Conservation (phyloP, 2,329 filamentous ascomycete species). For the Colletotrichum filicis region DNA sequence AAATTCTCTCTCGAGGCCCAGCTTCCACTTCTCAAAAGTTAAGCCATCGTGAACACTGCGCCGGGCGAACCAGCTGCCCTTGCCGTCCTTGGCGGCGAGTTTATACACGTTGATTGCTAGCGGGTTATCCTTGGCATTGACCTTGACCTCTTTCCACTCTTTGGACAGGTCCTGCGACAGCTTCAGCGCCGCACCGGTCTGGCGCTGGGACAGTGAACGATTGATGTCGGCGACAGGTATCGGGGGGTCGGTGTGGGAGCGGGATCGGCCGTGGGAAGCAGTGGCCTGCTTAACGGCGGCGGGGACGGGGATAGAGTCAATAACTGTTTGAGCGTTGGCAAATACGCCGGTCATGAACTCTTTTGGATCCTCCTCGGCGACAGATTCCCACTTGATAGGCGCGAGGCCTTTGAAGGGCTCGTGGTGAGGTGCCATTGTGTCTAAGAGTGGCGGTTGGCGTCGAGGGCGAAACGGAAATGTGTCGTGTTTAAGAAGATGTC, state of each 20-base stretch:
- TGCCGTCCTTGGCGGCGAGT: constrained; percentile 80
- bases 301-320: constrained; percentile 77
- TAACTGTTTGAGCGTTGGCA: constrained; percentile 73
- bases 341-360: constrained; percentile 70
- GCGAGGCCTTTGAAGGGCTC: constrained; percentile 67
- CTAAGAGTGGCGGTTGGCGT: neutral
- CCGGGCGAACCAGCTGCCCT: constrained; percentile 90
- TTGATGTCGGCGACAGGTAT: constrained; percentile 62
- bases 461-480: neutral
- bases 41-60: constrained; percentile 84
- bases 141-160: constrained; percentile 88
- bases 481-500: constrained; percentile 15
- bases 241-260: constrained; percentile 67
- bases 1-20: constrained; percentile 83
- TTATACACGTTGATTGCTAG: constrained; percentile 84
- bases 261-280: constrained; percentile 58
- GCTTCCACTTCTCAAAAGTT: constrained; percentile 81
- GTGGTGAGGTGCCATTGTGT: constrained; percentile 66
- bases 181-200: constrained; percentile 59
- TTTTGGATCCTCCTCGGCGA: constrained; percentile 59
- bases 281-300: constrained; percentile 48
- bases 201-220: constrained; percentile 52
- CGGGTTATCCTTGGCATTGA: constrained; percentile 78
- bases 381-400: constrained; percentile 63
- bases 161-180: constrained; percentile 71